Base-by-base conservation (phyloP, 208 protist species). In the Crithidia thermophila region DNA sequence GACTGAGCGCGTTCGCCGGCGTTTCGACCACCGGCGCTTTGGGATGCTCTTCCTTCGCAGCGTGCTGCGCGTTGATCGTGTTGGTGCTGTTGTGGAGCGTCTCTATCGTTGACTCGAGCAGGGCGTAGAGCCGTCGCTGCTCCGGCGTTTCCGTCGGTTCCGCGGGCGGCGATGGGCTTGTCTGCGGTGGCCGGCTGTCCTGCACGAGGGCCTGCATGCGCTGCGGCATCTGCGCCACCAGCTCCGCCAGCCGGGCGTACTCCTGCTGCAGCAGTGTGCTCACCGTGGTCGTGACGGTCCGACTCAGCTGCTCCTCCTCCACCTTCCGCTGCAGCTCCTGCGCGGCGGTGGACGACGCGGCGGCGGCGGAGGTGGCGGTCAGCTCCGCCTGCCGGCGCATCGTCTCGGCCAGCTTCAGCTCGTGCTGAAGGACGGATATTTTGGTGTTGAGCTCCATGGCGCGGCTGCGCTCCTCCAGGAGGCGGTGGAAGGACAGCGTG, bases 151-250 rank as follows among this genome's bases (percentile, higher is more conserved):
- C 40, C 0, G 55, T 18, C 0, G 21, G 18, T 46, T 37, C 46
- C n/a, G n/a, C n/a, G n/a, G n/a, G n/a, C n/a, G n/a, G n/a, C n/a
- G n/a, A n/a, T n/a, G n/a, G n/a, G n/a, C n/a, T n/a, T n/a, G n/a
- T n/a, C n/a, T n/a, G n/a, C n/a, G n/a, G n/a, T n/a, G n/a, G 36
- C 16, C 13, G 40, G 51, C 23, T 37, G 2, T 49, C 52, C 25
- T 37, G 27, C 30, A 85, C 27, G 25, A 71, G 57, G 2, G 34
- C 45, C 36, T 68, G 78, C 21, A 81, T 56, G 33, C 62, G 59
- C 20, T 45, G 34, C 4, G 78, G 79, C 52, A 84, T 72, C 39
- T 72, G 34, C 18, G 75, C 52, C 40, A 88, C 52, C 25, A 88
- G 50, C 27, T 61, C 33, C 23, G 72, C 53, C 2, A 85, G 56